A percentile compares a stretch with the other conserved stretches of the same genome.
phyloP scores from a whole-genome alignment of 257 asterid species.

The Mitragyna speciosa region DNA sequence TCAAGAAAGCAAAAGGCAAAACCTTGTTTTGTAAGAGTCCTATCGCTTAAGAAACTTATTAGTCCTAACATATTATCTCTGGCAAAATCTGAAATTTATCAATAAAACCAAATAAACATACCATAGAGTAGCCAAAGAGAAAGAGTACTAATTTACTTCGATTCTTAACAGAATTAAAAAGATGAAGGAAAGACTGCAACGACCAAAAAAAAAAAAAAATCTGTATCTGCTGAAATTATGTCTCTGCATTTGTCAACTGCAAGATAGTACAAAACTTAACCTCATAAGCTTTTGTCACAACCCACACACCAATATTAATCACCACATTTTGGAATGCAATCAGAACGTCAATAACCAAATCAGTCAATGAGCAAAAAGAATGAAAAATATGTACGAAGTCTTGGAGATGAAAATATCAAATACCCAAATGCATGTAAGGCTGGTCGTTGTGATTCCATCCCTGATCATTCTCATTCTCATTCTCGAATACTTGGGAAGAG shows the following conservation, averaged over 20 bases:
- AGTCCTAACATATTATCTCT: background rate
- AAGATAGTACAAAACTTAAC: background rate
- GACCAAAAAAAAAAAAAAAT: background rate
- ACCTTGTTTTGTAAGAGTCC: background rate
- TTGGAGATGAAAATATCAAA: slow-evolving; percentile 2
- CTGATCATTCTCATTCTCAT: slow-evolving; percentile 56
- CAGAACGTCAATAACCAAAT: background rate
- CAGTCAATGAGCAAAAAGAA: background rate
- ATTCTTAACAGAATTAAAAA: background rate
- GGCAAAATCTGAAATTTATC: background rate
- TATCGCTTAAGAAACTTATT: background rate
- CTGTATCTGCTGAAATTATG: background rate
- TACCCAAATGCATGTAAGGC: slow-evolving; percentile 62
- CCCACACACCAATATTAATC: background rate
- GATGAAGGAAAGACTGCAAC: background rate
- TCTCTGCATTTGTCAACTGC: background rate
- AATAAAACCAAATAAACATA: background rate
- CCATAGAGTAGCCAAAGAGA: background rate
- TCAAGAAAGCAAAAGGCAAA: background rate
- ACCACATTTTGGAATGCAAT: background rate
- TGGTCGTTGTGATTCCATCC: slow-evolving; percentile 60
- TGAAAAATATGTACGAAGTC: slow-evolving; percentile 5
- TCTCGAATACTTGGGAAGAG: slow-evolving; percentile 54
- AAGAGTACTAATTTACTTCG: background rate
- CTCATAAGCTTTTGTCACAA: background rate